Percentiles rank a stretch among this genome's conserved stretches.
Evolutionary conservation across 228 moss, liverwort and hornwort genomes (phyloP).

Genomic region (Sphagnum fallax): DNA sequence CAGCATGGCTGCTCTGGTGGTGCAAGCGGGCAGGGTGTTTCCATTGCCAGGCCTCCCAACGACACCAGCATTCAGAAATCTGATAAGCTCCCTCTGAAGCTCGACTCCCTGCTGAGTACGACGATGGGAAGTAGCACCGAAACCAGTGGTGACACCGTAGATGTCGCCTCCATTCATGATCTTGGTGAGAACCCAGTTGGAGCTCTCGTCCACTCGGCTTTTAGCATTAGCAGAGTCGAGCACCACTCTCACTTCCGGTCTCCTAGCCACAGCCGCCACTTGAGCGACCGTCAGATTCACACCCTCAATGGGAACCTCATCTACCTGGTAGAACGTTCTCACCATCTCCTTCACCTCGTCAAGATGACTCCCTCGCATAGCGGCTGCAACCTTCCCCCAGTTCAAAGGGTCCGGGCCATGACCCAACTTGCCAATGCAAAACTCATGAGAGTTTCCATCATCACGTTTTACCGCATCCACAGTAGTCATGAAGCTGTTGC

Average conservation of each 20-base stretch:
- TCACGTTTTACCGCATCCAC: too few species aligned
- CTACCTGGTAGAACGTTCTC: neutral
- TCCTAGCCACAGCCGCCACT: constrained; percentile 20
- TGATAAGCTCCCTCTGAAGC: constrained; percentile 16
- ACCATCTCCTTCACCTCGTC: constrained; percentile 3
- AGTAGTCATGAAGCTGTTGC: too few species aligned
- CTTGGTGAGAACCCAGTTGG: constrained; percentile 14
- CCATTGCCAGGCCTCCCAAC: constrained; percentile 10
- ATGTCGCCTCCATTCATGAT: constrained; percentile 19
- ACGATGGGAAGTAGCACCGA: constrained; percentile 27
- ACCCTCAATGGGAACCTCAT: constrained; percentile 11
- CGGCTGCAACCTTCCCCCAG: neutral
- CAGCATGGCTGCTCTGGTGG: neutral
- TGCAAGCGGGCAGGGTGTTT: constrained; percentile 21
- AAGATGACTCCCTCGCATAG: constrained; percentile 1
- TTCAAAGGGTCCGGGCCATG: neutral
- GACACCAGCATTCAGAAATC: constrained; percentile 31
- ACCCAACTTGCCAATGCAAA: too few species aligned
- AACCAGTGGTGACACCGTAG: constrained; percentile 26
- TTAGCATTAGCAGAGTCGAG: constrained; percentile 21
- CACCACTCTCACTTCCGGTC: constrained; percentile 22
- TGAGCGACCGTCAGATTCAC: constrained; percentile 14
- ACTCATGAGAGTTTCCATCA: too few species aligned
- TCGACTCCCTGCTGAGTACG: constrained; percentile 10
- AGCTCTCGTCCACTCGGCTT: constrained; percentile 25